Conservation (phyloP, 2,329 filamentous ascomycete genomes). For the Arthrobotrys sphaeroides region DNA sequence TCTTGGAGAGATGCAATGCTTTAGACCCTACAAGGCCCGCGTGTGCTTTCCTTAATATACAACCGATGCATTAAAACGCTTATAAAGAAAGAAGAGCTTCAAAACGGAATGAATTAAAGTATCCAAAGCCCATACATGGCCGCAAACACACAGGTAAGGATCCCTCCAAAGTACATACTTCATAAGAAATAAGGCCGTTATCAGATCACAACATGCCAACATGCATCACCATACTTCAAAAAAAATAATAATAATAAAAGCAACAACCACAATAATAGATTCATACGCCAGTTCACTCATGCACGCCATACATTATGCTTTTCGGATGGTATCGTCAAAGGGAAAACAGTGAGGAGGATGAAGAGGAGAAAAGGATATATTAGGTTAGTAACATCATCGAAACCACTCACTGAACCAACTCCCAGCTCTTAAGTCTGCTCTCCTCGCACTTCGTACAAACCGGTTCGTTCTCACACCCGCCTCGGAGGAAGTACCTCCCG, state of each 20-base stretch:
- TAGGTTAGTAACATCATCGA: neutral
- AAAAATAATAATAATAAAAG: neutral
- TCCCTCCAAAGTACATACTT: conserved; percentile 2
- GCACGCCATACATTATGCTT: conserved; percentile 34
- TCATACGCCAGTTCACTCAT: conserved; percentile 50
- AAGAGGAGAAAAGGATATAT: neutral
- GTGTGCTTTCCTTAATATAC: conserved; percentile 4
- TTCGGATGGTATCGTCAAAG: conserved; percentile 19
- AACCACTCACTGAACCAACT: conserved; percentile 36
- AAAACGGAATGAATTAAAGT: neutral
- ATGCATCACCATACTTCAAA: neutral
- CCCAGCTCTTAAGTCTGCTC: conserved; percentile 47
- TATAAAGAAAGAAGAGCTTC: neutral
- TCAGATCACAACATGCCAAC: too few relatives aligned
- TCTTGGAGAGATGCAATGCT: neutral
- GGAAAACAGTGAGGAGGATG: neutral
- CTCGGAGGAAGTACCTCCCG: conserved; percentile 57
- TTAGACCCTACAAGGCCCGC: neutral
- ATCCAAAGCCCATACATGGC: too few relatives aligned
- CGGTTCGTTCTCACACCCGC: conserved; percentile 51
- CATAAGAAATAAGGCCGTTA: too few relatives aligned
- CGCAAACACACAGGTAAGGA: neutral
- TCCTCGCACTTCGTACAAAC: conserved; percentile 53
- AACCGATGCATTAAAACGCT: conserved; percentile 1
- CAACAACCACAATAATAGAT: neutral